Base-by-base conservation (phyloP, 1,284 basidiomycete species). In the Apiotrichum gracile region DNA sequence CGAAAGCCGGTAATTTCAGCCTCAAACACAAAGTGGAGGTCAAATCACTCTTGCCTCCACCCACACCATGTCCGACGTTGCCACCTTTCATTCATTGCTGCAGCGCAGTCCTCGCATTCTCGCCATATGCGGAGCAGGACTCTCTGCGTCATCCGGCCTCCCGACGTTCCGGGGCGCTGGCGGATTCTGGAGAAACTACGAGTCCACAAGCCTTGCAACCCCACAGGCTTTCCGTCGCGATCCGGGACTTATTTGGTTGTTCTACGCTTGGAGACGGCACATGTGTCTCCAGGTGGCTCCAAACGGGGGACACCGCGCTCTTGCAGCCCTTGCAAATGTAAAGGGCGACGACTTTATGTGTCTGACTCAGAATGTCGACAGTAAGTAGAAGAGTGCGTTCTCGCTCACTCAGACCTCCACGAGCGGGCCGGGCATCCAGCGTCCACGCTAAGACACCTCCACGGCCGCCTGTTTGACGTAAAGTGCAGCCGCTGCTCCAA, bases 91-190 rank as follows among this genome's bases (percentile, higher is more conserved):
- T 41, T 7, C 45, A 0, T 40, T 53, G 2, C 45, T 57, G 4
- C 48, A 25, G 2, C 33, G 46, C 21, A 35, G 33, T 4, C 43
- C 43, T 16, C 56, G 56, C 42, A 49, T 57, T n/a, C 46, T 57
- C 2, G 56, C 56, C 13, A 35, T 57, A 14, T 51, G 48, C 38
- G 56, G 56, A 5, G 52, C 56, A 1, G 56, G 56, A 8, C 37
- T 57, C 7, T 51, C 49, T 0, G 56, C 56, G 1, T 40, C 56
- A 0, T 48, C 45, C 1, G 56, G 56, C 19, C 38, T 57, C 7
- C 52, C 56, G 9, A 57, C 56, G 12, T 57, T 57, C 34, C 52
- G 56, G 12, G 56, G 56, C 5, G 56, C 56, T 1, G 56, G 56
- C 17, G 56, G 56, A 7, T 46, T 54, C 8, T 57, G 56, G 56